A percentile compares a stretch with the other conserved stretches of the same genome.
These are phyloP conservation scores for Chrysopogon serrulatus DNA, from an alignment of 176 grass and related monocot species.

Conservation along the genomic window DNA sequence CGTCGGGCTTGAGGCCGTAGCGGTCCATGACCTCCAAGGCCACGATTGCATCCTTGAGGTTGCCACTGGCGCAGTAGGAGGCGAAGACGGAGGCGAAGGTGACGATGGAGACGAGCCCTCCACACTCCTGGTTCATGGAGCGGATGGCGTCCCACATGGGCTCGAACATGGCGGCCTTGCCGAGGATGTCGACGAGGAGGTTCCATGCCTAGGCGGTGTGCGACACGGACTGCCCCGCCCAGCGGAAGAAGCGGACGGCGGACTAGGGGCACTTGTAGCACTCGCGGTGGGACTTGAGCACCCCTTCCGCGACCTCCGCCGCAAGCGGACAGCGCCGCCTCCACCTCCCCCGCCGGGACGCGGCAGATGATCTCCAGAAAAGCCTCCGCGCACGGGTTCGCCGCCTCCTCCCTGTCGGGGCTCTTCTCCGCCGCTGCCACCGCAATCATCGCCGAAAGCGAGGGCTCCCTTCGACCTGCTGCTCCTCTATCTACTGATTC, in stretches of 20 bases:
- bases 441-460: too few relatives aligned
- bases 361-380: constrained; percentile 44
- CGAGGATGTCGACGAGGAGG: constrained; percentile 79
- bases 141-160: constrained; percentile 72
- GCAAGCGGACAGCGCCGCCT: constrained; percentile 42
- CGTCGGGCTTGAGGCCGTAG: constrained; percentile 43
- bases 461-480: constrained; percentile 16
- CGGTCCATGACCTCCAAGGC: constrained; percentile 68
- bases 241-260: constrained; percentile 71
- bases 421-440: constrained; percentile 27
- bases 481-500: not conserved
- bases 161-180: constrained; percentile 65
- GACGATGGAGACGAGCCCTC: constrained; percentile 39
- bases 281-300: constrained; percentile 43
- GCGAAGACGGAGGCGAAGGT: constrained; percentile 73
- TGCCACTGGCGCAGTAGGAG: constrained; percentile 56
- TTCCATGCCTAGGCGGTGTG: constrained; percentile 59
- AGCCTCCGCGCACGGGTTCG: constrained; percentile 10
- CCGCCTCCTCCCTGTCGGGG: constrained; percentile 1
- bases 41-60: constrained; percentile 48
- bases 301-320: constrained; percentile 56
- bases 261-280: constrained; percentile 50
- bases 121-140: constrained; percentile 58
- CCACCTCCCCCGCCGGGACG: constrained; percentile 32
- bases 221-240: constrained; percentile 35